Evolutionary conservation across 148 eudicot species (phyloP), one percentile per base, ranked within the genome.

Genomic region (Camellia granthamiana): DNA sequence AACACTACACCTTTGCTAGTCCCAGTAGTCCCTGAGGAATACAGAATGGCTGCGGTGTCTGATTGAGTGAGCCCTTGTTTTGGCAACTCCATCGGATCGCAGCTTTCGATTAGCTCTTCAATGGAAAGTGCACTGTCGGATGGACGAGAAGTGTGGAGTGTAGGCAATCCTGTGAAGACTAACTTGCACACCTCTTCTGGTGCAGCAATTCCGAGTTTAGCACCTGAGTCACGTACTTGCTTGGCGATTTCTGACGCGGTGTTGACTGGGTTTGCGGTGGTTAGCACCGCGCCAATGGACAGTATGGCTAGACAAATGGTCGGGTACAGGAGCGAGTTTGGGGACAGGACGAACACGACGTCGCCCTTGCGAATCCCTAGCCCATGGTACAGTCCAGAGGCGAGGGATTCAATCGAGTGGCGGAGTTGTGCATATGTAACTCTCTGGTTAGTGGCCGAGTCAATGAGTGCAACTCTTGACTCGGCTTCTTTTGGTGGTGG

Each of bases 1-100:
- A 87, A 11, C 1, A 85, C 21, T 6, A 85, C 88, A 1, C 89
- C 91, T 82, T 89, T 89, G 80, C 89, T 89, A 2, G 83, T 76
- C 16, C 91, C 91, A 3, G 91, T 87, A 16, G 88, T 89, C 6
- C 91, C 91, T 0, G 89, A 89, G 55, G 91, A 89, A 77, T 89
- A 87, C 4, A 89, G n/a, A 11, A 89, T 85, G 18, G 81, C 91
- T 7, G 89, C 91, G 12, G 84, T 75, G 65, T 89, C 89, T 2
- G 88, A 83, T 56, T 84, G 89, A 56, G 78, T 69, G 7, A 84
- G 59, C 66, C 62, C 51, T 14, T 14, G 41, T 60, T 69, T 55
- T 1, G 89, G 87, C 43, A 85, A 76, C 68, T 85, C 83, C n/a
- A 69, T 5, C 14, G 79, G 69, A 18, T 88, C 89, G 51, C 88